Base-by-base conservation (phyloP, 1,139 yeast genomes). In the Lodderomyces theae region DNA sequence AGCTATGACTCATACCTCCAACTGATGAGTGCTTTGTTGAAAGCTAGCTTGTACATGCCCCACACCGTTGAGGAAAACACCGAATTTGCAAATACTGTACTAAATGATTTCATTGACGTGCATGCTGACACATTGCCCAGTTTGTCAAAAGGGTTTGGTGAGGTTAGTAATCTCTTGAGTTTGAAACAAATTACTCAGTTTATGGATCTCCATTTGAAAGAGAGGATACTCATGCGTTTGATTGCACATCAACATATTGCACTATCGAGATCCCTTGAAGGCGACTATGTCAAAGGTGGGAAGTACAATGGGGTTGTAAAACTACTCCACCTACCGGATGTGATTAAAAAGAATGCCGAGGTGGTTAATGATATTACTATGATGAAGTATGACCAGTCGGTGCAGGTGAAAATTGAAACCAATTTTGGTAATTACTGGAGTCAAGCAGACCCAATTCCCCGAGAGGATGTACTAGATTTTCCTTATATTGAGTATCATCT, bases 401-500 rank as follows among this genome's bases (percentile, higher is more conserved):
- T 88, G 1, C 72, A 77, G 7, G 61, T 87, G 15, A 54, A 61
- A n/a, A 74, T 88, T 17, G 83, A 82, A 42, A 63, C 66, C 21
- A 66, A 63, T 45, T 53, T 66, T 13, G 56, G 61, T 3, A 58
- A 53, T 37, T 66, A 63, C 49, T 66, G 72, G 72, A 60, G 66
- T 41, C 53, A 54, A 42, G 55, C 51, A 41, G 69, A 39, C 64
- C 64, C 7, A 52, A 51, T 9, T 43, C 43, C n/a, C 46, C 48
- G 19, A 9, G 49, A 56, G 11, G 56, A 57, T 34, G 56, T 51
- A 11, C 53, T 61, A 11, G 46, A 55, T 4, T 77, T 89, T 58
- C 92, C 96, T 0, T 90, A 88, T 58, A 83, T 90, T 37, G 90
- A 92, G 25, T 83, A 82, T 40, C 96, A 90, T 56, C 62, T 92